Conservation (phyloP, 768 basidiomycete genomes). For the Mrakia frigida region DNA sequence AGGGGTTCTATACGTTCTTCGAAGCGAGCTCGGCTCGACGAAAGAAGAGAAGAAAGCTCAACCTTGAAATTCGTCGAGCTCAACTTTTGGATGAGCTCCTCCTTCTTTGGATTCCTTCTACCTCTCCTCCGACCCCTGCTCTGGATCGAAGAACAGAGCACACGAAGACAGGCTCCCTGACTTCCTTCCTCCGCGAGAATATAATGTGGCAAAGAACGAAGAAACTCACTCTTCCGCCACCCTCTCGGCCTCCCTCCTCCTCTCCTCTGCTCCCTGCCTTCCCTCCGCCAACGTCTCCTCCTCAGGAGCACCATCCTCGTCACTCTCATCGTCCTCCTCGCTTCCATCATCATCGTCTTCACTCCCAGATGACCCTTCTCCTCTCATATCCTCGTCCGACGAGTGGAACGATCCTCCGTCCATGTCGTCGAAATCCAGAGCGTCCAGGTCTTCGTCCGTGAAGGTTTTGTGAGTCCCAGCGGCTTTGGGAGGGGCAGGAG, state of each 20-base stretch:
- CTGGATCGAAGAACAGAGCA: not conserved
- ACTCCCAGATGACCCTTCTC: not conserved
- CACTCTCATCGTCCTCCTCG: not conserved
- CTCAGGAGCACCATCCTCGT: constrained; percentile 24
- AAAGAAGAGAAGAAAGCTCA: no score
- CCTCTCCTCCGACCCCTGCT: no score
- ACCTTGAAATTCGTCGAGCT: no score
- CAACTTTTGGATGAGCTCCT: no score
- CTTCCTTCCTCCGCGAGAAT: not conserved
- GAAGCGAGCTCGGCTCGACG: no score
- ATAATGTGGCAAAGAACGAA: not conserved
- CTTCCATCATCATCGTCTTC: not conserved
- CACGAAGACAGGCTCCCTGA: not conserved
- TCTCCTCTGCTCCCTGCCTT: constrained; percentile 14
- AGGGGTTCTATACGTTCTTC: no score
- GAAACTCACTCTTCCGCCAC: not conserved
- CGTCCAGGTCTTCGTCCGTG: constrained; percentile 5
- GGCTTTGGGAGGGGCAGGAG: not conserved
- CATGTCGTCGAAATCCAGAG: constrained; percentile 14
- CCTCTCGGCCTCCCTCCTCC: not conserved
- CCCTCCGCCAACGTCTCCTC: constrained; percentile 22
- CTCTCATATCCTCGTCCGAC: constrained; percentile 8
- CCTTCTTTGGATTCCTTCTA: no score
- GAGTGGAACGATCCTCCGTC: constrained; percentile 1
- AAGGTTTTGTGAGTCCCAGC: constrained; percentile 11